Evolutionary conservation across 441 rosid species (phyloP), one percentile per base, ranked within the genome.

Genomic region (Erodium moschatum): DNA sequence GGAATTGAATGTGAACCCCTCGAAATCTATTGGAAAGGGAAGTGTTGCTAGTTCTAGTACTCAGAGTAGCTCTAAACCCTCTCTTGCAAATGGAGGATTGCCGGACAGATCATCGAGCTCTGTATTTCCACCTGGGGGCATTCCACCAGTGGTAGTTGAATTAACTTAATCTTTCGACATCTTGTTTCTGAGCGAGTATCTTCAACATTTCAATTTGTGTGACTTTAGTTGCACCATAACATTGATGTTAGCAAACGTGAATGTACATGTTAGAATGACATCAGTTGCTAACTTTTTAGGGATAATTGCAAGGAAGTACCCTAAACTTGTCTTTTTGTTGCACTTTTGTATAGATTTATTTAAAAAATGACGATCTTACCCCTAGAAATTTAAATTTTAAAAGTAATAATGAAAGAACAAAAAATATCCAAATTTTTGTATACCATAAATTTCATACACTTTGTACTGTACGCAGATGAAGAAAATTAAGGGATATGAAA

Each of bases 121-220:
- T 72, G 70, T 69, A 42, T 73, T 87, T 65, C 97, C 89, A 69
- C 79, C 87, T 18, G 94, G 85, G 73, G 97, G 94, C 78, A 76
- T 89, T 79, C 82, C 96, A 40, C 86, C 94, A 15, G 85, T 84
- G 96, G 98, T 94, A 89, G 86, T 88, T 80, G 84, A 87, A 78
- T 83, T 79, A 27, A 69, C 67, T 69, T 9, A 52, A 52, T 16
- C 60, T 52, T 6, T 52, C 16, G 1, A 5, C 60, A 52, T 52
- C 60, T 52, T 52, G 60, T 18, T 15, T 15, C 8, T 52, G 21
- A 52, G 20, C 60, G 4, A 52, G 60, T 52, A 15, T 52, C 60
- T 52, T 52, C 19, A 52, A 52, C 60, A 15, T 52, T 52, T 15
- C 60, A 52, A 3, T 15, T 52, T 5, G 60, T 15, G 60, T 18